These are phyloP conservation scores for Dorcoceras hygrometricum DNA, from an alignment of 257 asterid genomes.

Conservation along the genomic window DNA sequence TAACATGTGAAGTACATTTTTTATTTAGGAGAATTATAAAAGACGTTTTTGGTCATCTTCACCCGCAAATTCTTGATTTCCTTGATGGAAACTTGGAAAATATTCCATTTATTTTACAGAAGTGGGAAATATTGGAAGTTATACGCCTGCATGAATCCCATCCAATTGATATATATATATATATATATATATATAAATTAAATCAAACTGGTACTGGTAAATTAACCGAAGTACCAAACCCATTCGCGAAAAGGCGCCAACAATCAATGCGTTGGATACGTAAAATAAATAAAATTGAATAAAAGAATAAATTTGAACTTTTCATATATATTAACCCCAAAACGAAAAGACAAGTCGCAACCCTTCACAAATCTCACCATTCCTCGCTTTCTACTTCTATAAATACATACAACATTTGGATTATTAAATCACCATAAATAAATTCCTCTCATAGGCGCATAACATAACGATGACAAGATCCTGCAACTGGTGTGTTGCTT, in stretches of 20 bases:
- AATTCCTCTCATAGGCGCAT: neutral
- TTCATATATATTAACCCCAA: neutral
- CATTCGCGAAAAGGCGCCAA: neutral
- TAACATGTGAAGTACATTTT: slow-evolving; percentile 20
- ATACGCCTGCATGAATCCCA: too few species aligned
- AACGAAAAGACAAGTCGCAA: neutral
- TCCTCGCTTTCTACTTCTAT: neutral
- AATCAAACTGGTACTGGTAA: too few species aligned
- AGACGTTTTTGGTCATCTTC: slow-evolving; percentile 16
- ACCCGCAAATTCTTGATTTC: slow-evolving; percentile 11
- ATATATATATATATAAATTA: too few species aligned
- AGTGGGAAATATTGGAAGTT: too few species aligned
- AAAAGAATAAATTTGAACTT: too few species aligned
- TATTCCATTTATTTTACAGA: too few species aligned
- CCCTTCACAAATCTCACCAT: neutral
- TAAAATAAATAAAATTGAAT: too few species aligned
- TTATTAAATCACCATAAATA: neutral
- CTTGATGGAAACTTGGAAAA: slow-evolving; percentile 12
- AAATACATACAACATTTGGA: neutral
- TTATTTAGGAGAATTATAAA: slow-evolving; percentile 22
- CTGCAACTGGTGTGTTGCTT: neutral
- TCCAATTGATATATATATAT: too few species aligned
- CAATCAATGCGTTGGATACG: neutral
- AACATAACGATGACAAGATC: neutral
- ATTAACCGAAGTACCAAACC: neutral